Evolutionary conservation across 2,329 filamentous ascomycete species (phyloP).

Genomic region (Penicillium brevicompactum): DNA sequence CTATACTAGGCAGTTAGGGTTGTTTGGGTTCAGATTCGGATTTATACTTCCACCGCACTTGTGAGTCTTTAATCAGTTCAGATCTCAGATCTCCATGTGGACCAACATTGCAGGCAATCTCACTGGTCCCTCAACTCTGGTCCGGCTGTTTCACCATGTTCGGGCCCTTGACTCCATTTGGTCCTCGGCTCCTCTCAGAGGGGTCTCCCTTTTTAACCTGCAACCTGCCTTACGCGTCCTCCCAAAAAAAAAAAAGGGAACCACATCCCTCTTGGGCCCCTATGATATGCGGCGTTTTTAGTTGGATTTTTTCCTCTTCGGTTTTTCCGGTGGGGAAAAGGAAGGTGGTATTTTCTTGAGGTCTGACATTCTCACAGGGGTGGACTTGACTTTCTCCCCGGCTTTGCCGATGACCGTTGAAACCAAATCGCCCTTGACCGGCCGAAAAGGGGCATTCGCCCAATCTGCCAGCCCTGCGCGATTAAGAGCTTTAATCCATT

Average conservation of each 20-base stretch:
- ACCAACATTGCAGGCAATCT: constrained; percentile 11
- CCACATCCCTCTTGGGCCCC: constrained; percentile 1
- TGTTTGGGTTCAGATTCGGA: background rate
- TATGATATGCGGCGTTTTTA: constrained; percentile 4
- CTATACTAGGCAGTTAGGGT: background rate
- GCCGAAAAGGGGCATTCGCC: background rate
- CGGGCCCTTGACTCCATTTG: constrained; percentile 31
- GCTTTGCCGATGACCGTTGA: constrained; percentile 8
- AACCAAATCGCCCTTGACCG: background rate
- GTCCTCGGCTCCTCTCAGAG: constrained; percentile 16
- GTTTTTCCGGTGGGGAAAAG: constrained; percentile 4
- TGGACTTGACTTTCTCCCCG: background rate
- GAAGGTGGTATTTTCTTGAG: constrained; percentile 13
- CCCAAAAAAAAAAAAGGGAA: constrained; percentile 3
- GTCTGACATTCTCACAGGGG: background rate
- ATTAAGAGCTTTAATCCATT: background rate
- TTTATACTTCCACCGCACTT: background rate
- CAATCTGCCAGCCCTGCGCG: background rate
- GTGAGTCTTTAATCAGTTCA: background rate
- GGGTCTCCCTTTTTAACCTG: constrained; percentile 22
- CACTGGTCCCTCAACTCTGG: constrained; percentile 15
- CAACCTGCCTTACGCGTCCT: constrained; percentile 34
- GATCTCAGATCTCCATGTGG: constrained; percentile 15
- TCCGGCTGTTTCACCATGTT: constrained; percentile 33
- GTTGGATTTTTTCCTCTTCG: background rate